Conservation (phyloP, 2,329 filamentous ascomycete genomes). For the Trichophyton mentagrophytes region DNA sequence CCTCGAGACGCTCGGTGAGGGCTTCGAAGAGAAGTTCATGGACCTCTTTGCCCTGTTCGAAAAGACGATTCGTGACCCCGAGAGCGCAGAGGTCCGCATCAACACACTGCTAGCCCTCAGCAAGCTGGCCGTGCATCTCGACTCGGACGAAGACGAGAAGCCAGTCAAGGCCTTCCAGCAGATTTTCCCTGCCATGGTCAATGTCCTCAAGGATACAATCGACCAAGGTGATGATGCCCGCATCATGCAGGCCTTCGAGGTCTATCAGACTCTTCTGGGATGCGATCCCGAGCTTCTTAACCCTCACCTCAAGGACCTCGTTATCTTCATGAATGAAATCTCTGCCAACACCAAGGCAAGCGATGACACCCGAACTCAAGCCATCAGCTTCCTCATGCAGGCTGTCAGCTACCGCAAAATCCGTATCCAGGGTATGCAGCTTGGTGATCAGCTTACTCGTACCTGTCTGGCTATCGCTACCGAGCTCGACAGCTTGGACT, state of each 20-base stretch:
- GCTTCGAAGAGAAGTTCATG: constrained; percentile 67
- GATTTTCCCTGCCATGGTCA: constrained; percentile 76
- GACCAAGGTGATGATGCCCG: constrained; percentile 72
- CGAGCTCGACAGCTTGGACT: constrained; percentile 57
- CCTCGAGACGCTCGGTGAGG: constrained; percentile 72
- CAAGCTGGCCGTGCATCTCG: constrained; percentile 72
- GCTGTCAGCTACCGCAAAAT: constrained; percentile 83
- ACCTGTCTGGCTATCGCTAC: constrained; percentile 82
- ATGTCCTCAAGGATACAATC: constrained; percentile 73
- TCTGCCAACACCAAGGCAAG: constrained; percentile 62
- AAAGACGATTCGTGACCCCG: constrained; percentile 76
- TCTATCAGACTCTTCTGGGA: constrained; percentile 87
- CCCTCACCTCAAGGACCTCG: constrained; percentile 74
- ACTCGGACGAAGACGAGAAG: constrained; percentile 70
- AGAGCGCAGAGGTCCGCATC: constrained; percentile 83
- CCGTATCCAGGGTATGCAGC: constrained; percentile 82
- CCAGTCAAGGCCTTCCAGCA: constrained; percentile 63
- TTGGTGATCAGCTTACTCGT: constrained; percentile 75
- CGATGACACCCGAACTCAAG: constrained; percentile 78
- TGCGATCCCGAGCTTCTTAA: constrained; percentile 77
- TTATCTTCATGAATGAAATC: constrained; percentile 88
- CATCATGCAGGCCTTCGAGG: constrained; percentile 82
- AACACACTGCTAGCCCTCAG: constrained; percentile 89
- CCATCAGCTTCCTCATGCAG: constrained; percentile 87
- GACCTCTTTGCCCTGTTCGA: constrained; percentile 73